Conservation (phyloP, 2,329 filamentous ascomycete species). For the Hypoxylon sp. region DNA sequence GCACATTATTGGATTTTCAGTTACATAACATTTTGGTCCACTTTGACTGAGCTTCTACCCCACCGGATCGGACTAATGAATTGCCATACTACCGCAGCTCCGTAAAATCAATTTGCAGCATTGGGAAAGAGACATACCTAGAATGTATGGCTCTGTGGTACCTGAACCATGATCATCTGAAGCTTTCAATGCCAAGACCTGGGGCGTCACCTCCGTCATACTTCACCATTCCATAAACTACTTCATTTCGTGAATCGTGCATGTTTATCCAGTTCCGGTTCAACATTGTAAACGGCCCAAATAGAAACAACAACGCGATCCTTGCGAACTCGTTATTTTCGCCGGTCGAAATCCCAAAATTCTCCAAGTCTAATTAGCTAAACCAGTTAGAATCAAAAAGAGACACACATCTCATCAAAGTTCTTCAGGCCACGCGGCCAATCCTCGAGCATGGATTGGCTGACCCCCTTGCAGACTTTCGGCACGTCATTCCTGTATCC, state of each 20-base stretch:
- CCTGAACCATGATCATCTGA: slow-evolving; percentile 27
- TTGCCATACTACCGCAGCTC: neutral
- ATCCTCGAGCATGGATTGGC: slow-evolving; percentile 33
- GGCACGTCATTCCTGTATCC: slow-evolving; percentile 36
- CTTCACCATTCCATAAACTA: too few species aligned
- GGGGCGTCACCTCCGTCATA: slow-evolving; percentile 25
- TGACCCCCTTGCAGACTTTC: slow-evolving; percentile 34
- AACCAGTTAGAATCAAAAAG: slow-evolving; percentile 11
- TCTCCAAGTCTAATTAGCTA: too few species aligned
- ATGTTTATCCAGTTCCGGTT: too few species aligned
- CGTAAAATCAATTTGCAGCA: neutral
- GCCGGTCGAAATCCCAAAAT: slow-evolving; percentile 27
- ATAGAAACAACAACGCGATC: too few species aligned
- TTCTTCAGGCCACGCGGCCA: slow-evolving; percentile 25
- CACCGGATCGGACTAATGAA: slow-evolving; percentile 34
- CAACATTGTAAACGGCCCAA: too few species aligned
- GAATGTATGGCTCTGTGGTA: slow-evolving; percentile 15
- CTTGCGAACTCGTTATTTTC: slow-evolving; percentile 2
- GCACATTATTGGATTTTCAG: slow-evolving; percentile 24
- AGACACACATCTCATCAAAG: slow-evolving; percentile 7
- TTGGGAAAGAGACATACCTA: slow-evolving; percentile 4
- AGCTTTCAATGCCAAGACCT: slow-evolving; percentile 31
- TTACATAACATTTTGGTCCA: slow-evolving; percentile 28
- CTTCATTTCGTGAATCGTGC: too few species aligned
- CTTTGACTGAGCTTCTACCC: slow-evolving; percentile 15